phyloP scores from a whole-genome alignment of 192 early-diverging fungal species.

The Coemansia sp. region DNA sequence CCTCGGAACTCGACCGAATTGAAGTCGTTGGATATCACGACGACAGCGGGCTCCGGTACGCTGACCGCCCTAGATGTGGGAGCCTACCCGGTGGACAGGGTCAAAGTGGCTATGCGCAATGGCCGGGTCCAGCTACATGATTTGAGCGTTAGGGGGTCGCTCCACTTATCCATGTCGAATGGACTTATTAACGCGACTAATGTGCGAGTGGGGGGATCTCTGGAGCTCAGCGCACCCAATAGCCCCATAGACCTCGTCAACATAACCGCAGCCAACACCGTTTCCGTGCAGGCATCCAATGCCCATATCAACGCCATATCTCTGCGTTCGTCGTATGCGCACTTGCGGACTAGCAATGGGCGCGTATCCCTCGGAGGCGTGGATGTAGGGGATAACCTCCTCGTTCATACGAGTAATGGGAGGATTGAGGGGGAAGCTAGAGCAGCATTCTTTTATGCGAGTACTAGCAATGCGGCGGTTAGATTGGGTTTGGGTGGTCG shows the following conservation, averaged over 20 bases:
- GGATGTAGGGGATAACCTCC: neutral
- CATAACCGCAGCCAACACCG: neutral
- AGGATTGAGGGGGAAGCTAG: neutral
- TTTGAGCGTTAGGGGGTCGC: neutral
- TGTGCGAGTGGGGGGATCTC: neutral
- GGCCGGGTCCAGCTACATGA: slow-evolving; percentile 21
- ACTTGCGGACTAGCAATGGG: slow-evolving; percentile 9
- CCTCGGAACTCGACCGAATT: neutral
- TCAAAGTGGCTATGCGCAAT: slow-evolving; percentile 8
- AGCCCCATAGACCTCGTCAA: neutral
- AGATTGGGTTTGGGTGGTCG: neutral
- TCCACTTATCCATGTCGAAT: slow-evolving; percentile 19
- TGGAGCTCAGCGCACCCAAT: neutral
- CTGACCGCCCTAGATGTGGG: slow-evolving; percentile 11
- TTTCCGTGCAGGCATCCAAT: neutral
- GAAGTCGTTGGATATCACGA: neutral
- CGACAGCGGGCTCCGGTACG: slow-evolving; percentile 12
- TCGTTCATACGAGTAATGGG: slow-evolving; percentile 14
- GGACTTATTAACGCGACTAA: slow-evolving; percentile 14
- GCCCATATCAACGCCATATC: neutral
- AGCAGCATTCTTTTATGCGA: neutral
- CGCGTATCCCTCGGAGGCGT: neutral
- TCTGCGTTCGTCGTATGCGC: neutral
- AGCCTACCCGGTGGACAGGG: neutral
- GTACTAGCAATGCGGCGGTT: slow-evolving; percentile 16